phyloP scores from a whole-genome alignment of 1,284 basidiomycete genomes.

The Malassezia globosa region DNA sequence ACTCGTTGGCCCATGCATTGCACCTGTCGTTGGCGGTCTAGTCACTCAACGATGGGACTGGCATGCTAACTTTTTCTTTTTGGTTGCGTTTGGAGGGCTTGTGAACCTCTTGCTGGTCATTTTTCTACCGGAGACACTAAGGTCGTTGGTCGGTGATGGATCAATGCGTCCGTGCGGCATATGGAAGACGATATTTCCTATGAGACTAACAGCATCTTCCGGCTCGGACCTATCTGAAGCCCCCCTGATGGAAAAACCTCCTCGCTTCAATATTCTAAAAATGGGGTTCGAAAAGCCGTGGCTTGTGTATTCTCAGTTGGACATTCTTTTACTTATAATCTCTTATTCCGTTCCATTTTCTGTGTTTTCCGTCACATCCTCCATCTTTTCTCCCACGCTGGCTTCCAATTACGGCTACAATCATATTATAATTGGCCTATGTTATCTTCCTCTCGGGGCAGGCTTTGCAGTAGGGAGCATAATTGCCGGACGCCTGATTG shows the following conservation, averaged over 20 bases:
- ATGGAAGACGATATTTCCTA: conserved; percentile 14
- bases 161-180: conserved; percentile 17
- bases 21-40: conserved; percentile 15
- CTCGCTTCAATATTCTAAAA: conserved; percentile 14
- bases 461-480: conserved; percentile 22
- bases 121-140: conserved; percentile 58
- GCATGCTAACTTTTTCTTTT: conserved; percentile 62
- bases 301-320: conserved; percentile 26
- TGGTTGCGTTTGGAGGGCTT: conserved; percentile 55
- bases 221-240: not conserved
- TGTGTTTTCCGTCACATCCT: conserved; percentile 56
- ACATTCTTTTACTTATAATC: conserved; percentile 30
- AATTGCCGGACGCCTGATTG: conserved; percentile 9
- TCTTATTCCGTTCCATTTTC: conserved; percentile 55
- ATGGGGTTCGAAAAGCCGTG: conserved; percentile 22
- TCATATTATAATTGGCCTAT: conserved; percentile 59
- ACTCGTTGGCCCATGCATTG: conserved; percentile 11
- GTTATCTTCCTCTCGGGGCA: conserved; percentile 58
- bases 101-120: conserved; percentile 54
- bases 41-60: conserved; percentile 17
- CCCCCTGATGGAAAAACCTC: not conserved
- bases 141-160: conserved; percentile 48
- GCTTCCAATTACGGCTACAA: conserved; percentile 57
- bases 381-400: conserved; percentile 58
- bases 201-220: not conserved